Conservation (phyloP, 2,329 filamentous ascomycete genomes). For the Thielaviopsis populi region DNA sequence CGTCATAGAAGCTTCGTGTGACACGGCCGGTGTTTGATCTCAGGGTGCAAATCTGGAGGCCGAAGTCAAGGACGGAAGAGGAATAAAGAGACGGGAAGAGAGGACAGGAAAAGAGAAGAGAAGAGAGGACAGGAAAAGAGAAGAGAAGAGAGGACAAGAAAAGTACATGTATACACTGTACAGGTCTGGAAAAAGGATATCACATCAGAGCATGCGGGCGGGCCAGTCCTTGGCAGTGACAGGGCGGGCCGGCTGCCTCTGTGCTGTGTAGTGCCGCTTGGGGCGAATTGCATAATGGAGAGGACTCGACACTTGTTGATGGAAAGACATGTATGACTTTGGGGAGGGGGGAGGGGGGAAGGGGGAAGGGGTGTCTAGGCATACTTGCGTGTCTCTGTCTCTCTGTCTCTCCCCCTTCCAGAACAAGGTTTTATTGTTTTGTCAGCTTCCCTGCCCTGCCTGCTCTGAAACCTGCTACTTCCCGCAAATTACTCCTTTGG, state of each 20-base stretch:
- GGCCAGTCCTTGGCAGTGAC: not conserved
- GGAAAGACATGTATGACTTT: no score
- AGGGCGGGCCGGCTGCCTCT: no score
- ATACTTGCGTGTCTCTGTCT: not conserved
- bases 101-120: no score
- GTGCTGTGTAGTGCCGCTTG: no score
- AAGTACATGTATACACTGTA: not conserved
- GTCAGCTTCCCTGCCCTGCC: not conserved
- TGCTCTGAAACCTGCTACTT: constrained; percentile 1
- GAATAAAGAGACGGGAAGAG: not conserved
- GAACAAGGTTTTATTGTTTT: constrained; percentile 3
- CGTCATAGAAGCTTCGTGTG: not conserved
- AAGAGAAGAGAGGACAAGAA: not conserved
- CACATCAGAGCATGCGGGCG: not conserved
- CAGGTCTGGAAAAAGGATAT: no score
- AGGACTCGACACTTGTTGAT: no score
- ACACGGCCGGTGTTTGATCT: not conserved
- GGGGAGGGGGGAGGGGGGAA: not conserved
- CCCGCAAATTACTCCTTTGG: constrained; percentile 4
- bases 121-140: not conserved
- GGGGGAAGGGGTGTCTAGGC: no score
- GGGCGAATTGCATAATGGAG: no score
- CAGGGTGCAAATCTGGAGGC: not conserved
- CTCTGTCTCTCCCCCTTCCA: not conserved
- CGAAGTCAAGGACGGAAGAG: not conserved